Conservation (phyloP, 306 rosid genomes). For the Trichosanthes cucumerina region DNA sequence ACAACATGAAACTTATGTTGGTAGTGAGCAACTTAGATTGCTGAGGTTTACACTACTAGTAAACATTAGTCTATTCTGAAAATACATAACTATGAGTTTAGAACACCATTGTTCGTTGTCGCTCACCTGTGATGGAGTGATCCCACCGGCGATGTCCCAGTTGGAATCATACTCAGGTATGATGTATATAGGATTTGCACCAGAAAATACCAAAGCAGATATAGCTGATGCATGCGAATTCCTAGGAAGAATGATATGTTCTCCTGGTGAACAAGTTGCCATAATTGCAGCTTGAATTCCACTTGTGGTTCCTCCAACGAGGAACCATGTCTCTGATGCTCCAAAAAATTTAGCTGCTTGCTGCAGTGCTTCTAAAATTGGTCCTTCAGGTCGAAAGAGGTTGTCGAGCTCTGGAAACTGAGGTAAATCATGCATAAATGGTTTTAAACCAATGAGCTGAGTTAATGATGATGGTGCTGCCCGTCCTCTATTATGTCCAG, state of each 20-base stretch:
- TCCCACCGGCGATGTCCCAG: conserved; percentile 69
- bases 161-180: conserved; percentile 52
- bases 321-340: conserved; percentile 76
- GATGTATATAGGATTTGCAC: conserved; percentile 66
- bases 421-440: conserved; percentile 59
- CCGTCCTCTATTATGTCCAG: conserved; percentile 80
- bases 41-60: no score
- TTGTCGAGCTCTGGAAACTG: conserved; percentile 69
- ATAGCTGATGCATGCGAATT: conserved; percentile 61
- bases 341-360: conserved; percentile 72
- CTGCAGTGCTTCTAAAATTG: conserved; percentile 59
- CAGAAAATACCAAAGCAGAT: conserved; percentile 69
- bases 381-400: conserved; percentile 57
- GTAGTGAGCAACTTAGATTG: neutral
- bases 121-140: conserved; percentile 51
- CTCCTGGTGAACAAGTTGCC: conserved; percentile 75
- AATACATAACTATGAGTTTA: neutral
- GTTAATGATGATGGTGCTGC: conserved; percentile 61
- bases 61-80: neutral
- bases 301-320: conserved; percentile 83
- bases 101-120: neutral
- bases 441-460: conserved; percentile 49
- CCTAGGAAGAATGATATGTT: conserved; percentile 57
- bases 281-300: conserved; percentile 80
- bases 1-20: no score